phyloP scores from a whole-genome alignment of 1,284 basidiomycete genomes.

The Wallemia mellicola region DNA sequence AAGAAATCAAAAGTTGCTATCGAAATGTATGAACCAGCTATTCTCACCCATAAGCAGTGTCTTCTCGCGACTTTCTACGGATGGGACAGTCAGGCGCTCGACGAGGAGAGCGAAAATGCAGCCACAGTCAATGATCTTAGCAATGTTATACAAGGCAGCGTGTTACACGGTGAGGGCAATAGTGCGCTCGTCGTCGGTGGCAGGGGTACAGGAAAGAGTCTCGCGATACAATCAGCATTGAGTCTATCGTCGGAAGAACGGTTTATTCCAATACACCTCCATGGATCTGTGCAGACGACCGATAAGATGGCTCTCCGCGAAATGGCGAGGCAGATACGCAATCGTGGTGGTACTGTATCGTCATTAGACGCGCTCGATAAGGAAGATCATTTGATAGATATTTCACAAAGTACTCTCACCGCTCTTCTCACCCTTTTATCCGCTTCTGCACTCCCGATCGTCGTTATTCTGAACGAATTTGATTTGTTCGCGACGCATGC shows the following conservation, averaged over 20 bases:
- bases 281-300: constrained; percentile 53
- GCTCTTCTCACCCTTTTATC: constrained; percentile 49
- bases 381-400: constrained; percentile 10
- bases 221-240: constrained; percentile 21
- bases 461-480: constrained; percentile 63
- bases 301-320: constrained; percentile 75
- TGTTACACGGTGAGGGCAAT: constrained; percentile 54
- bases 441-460: constrained; percentile 42
- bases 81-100: background rate
- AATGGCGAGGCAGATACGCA: constrained; percentile 47
- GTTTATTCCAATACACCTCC: constrained; percentile 47
- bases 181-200: constrained; percentile 60
- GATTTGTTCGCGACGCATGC: constrained; percentile 69
- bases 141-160: constrained; percentile 36
- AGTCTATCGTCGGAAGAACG: constrained; percentile 11
- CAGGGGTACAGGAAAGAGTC: constrained; percentile 51
- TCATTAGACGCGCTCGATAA: constrained; percentile 20
- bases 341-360: constrained; percentile 21
- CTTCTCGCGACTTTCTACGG: background rate
- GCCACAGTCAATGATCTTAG: constrained; percentile 15
- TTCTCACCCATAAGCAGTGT: background rate
- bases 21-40: background rate
- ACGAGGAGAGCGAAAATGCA: background rate
- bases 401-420: background rate
- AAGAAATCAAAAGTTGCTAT: background rate